phyloP scores from a whole-genome alignment of 2,329 filamentous ascomycete species.

The Colletotrichum orbiculare region DNA sequence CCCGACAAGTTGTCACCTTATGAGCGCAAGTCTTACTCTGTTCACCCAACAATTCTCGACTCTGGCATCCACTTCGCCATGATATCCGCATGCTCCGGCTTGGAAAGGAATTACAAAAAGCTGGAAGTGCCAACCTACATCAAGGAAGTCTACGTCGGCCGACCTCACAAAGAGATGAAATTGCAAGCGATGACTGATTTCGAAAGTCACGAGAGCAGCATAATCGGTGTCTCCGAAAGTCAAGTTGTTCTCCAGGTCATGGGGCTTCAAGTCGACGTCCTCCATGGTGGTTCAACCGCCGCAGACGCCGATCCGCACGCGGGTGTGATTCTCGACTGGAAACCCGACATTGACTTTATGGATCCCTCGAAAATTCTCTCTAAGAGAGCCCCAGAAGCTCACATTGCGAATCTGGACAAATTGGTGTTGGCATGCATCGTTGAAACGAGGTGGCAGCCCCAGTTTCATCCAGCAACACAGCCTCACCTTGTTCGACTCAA shows the following conservation, averaged over 20 bases:
- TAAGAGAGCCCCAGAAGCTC: background rate
- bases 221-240: conserved; percentile 5
- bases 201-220: background rate
- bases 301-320: conserved; percentile 17
- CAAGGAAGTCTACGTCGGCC: conserved; percentile 21
- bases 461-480: conserved; percentile 26
- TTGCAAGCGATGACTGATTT: background rate
- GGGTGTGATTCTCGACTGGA: conserved; percentile 21
- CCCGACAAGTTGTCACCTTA: background rate
- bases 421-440: conserved; percentile 25
- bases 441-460: conserved; percentile 19
- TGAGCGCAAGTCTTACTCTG: conserved; percentile 37
- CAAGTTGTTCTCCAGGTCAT: conserved; percentile 22
- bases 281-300: background rate
- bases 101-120: conserved; percentile 9
- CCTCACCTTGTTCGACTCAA: conserved; percentile 21
- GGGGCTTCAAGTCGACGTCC: conserved; percentile 8
- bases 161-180: background rate
- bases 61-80: conserved; percentile 45
- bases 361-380: background rate
- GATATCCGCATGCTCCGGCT: conserved; percentile 35
- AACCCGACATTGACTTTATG: conserved; percentile 26
- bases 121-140: conserved; percentile 19
- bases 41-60: conserved; percentile 54
- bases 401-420: background rate